phyloP scores from a whole-genome alignment of 2,329 filamentous ascomycete genomes.

The Polytolypa hystricis region DNA sequence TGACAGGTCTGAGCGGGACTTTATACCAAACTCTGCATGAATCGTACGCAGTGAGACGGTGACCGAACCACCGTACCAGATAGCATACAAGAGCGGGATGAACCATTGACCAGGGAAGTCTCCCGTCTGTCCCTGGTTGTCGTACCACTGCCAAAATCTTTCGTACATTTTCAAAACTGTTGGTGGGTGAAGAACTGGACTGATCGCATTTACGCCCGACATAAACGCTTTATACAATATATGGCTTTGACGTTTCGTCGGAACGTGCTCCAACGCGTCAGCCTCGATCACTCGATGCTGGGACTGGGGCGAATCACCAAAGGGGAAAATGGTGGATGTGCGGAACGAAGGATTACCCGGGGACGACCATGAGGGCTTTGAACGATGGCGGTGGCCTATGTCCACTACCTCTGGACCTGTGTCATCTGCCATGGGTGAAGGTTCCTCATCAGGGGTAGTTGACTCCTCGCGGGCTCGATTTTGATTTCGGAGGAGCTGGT shows the following conservation, averaged over 20 bases:
- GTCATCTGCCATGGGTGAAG: slow-evolving; percentile 13
- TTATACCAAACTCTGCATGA: slow-evolving; percentile 28
- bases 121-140: slow-evolving; percentile 25
- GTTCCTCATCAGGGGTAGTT: slow-evolving; percentile 13
- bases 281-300: slow-evolving; percentile 25
- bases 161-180: slow-evolving; percentile 31
- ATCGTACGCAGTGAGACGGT: slow-evolving; percentile 33
- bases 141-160: slow-evolving; percentile 37
- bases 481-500: slow-evolving; percentile 33
- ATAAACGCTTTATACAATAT: slow-evolving; percentile 38
- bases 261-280: slow-evolving; percentile 32
- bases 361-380: slow-evolving; percentile 5
- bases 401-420: slow-evolving; percentile 12
- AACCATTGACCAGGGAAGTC: slow-evolving; percentile 30
- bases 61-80: slow-evolving; percentile 39
- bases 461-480: slow-evolving; percentile 19
- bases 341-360: slow-evolving; percentile 23
- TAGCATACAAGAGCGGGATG: slow-evolving; percentile 35
- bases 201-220: slow-evolving; percentile 36
- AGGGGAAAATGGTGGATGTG: slow-evolving; percentile 27
- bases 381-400: not conserved
- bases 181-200: slow-evolving; percentile 35
- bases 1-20: slow-evolving; percentile 26
- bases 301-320: slow-evolving; percentile 24
- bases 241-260: slow-evolving; percentile 35